phyloP scores from a whole-genome alignment of 2,329 filamentous ascomycete genomes.

The Capronia americana region DNA sequence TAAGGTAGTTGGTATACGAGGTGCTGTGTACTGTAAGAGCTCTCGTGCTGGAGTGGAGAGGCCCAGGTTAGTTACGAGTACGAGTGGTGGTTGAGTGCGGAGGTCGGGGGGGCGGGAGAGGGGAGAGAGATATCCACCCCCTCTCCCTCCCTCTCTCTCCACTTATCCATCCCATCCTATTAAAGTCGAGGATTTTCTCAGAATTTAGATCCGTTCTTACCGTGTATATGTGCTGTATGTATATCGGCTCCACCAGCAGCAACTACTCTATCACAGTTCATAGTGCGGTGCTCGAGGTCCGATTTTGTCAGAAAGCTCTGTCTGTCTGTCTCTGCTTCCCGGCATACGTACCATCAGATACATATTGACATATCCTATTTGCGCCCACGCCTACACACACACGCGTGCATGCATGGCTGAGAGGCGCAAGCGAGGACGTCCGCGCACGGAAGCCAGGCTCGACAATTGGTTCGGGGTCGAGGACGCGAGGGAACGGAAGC shows the following conservation, averaged over 20 bases:
- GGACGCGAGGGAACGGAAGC: slow-evolving; percentile 48
- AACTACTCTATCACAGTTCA: too few species aligned
- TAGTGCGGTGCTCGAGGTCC: neutral
- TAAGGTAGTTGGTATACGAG: neutral
- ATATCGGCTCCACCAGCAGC: too few species aligned
- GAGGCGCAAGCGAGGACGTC: slow-evolving; percentile 17
- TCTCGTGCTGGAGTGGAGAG: neutral
- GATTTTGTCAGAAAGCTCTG: neutral
- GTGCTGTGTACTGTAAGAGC: neutral
- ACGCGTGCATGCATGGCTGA: neutral
- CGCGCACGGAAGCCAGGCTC: slow-evolving; percentile 12
- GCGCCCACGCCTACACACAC: neutral
- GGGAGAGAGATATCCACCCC: too few species aligned
- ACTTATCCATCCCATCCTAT: too few species aligned
- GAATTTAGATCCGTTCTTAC: slow-evolving; percentile 1
- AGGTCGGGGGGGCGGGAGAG: too few species aligned
- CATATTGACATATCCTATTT: too few species aligned
- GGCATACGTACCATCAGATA: neutral
- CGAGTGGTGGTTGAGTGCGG: too few species aligned
- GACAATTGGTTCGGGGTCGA: slow-evolving; percentile 45
- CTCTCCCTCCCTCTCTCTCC: too few species aligned
- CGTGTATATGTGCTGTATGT: too few species aligned
- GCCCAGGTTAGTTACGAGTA: neutral
- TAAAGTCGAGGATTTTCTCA: slow-evolving; percentile 1
- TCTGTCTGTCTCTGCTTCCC: neutral